Base-by-base conservation (phyloP, 345 rosid genomes). In the Sapria himalayana region DNA sequence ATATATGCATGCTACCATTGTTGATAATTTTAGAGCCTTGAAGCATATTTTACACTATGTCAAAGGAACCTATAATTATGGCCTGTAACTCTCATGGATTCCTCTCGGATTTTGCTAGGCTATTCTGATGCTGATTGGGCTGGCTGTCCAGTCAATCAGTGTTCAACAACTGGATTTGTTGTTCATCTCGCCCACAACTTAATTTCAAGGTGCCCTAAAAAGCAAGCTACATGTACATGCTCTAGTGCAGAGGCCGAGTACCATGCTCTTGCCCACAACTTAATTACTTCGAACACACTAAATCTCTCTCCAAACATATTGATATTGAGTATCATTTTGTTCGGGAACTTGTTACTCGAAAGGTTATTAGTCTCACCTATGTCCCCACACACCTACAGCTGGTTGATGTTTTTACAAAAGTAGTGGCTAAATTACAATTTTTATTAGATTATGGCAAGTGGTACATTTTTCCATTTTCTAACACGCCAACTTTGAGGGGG, bases 41-140 rank as follows among this genome's bases (percentile, higher is more conserved):
- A 27, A 43, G 5, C 3, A 7, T 1, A 29, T 43, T 17, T 19
- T 43, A 2, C 5, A n/a, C 2, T 43, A 43, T 3, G 10, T 29
- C 5, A 43, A 43, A 19, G 23, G 48, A 3, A 43, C 12, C 7
- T 5, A 16, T 12, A 8, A 33, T 12, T 12, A 33, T 33, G 36
- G 36, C 14, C 36, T 33, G 4, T 15, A 33, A 12, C 36, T 33
- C 7, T 12, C 5, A 5, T 15, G n/a, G 12, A 5, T 12, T 12
- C 36, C n/a, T 33, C 7, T 33, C n/a, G 7, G 3, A 12, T 3
- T 5, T 12, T 33, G 36, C 7, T 33, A 9, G 36, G 7, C 14
- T 33, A 33, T 12, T 33, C 36, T 33, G 36, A 33, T 33, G 36
- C 36, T 12, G 36, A 33, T 33, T 33, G 36, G 36, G 36, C n/a